Base-by-base conservation (phyloP, 202 grass and related monocot species). In the Digitaria exilis region DNA sequence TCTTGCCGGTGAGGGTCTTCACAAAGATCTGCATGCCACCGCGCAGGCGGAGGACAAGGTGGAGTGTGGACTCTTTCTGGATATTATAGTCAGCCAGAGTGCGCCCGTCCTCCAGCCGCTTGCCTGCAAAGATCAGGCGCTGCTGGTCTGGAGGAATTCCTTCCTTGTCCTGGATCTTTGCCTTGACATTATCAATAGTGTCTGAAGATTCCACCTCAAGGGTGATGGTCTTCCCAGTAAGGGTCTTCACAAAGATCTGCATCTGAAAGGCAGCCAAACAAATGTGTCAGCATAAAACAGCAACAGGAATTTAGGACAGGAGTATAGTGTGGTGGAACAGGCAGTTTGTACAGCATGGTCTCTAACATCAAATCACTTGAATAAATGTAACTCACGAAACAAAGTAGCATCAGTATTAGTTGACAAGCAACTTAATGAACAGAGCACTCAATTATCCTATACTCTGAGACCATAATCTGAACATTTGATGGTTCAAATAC, bases 1-100 rank as follows among this genome's bases (percentile, higher is more conserved):
- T 97, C 79, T 97, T 97, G 9, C 94, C 94, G 0, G 91, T 97
- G 6, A 97, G 79, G 65, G 94, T 97, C 73, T 97, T 69, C n/a
- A 69, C 22, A 19, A 66, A 66, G 4, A 66, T 66, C 19, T 66
- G 34, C 64, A 66, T 66, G 34, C 64, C 64, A 12, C 64, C 64
- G 22, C 64, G 19, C 19, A 66, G 34, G 3, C 64, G 41, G n/a
- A n/a, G 21, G 49, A 66, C 64, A 66, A 66, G 64, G 32, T 66
- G 64, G 34, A 65, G 17, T 7, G 62, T 65, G 3, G 7, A 35
- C 18, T 37, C 62, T 7, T 35, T 31, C 31, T 65, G 31, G 11
- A 65, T 18, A 18, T n/a, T 37, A 7, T 65, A 65, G n/a, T 65
- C 17, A 10, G 31, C 32, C 19, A 65, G 7, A 0, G 32, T 65